A percentile compares a stretch with the other conserved stretches of the same genome.
phyloP scores from a whole-genome alignment of 129 eudicot species.

The Pulicaria dysenterica region DNA sequence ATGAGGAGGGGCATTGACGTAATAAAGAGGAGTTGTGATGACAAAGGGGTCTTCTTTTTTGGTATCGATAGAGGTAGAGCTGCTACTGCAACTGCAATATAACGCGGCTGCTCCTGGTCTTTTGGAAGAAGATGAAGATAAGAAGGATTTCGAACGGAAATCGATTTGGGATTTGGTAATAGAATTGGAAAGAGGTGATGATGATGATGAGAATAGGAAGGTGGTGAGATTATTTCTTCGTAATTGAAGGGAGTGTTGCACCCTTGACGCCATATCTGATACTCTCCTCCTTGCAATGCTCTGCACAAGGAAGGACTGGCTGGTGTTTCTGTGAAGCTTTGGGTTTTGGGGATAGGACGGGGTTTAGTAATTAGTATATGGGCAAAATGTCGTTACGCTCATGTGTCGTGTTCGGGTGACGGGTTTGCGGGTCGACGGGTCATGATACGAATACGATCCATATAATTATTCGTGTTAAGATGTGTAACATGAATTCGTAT shows the following conservation, averaged over 20 bases:
- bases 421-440: too few relatives aligned
- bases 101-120: slow-evolving; percentile 43
- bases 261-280: slow-evolving; percentile 35
- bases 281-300: not conserved
- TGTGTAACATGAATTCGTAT: too few relatives aligned
- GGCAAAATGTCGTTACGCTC: too few relatives aligned
- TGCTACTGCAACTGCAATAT: slow-evolving; percentile 58
- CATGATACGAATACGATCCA: too few relatives aligned
- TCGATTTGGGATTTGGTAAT: slow-evolving; percentile 26
- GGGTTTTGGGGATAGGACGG: slow-evolving; percentile 21
- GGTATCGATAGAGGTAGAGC: slow-evolving; percentile 4
- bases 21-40: slow-evolving; percentile 92
- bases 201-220: slow-evolving; percentile 37
- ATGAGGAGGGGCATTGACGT: slow-evolving; percentile 99
- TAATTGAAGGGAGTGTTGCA: slow-evolving; percentile 39
- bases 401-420: too few relatives aligned
- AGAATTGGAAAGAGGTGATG: slow-evolving; percentile 38
- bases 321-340: slow-evolving; percentile 5
- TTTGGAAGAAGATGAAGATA: slow-evolving; percentile 27
- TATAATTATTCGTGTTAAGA: too few relatives aligned
- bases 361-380: too few relatives aligned
- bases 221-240: slow-evolving; percentile 36
- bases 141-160: slow-evolving; percentile 30
- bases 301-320: not conserved
- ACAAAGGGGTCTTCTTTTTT: slow-evolving; percentile 47